Evolutionary conservation across 306 rosid genomes (phyloP).

Genomic region (Prunus mongolica): DNA sequence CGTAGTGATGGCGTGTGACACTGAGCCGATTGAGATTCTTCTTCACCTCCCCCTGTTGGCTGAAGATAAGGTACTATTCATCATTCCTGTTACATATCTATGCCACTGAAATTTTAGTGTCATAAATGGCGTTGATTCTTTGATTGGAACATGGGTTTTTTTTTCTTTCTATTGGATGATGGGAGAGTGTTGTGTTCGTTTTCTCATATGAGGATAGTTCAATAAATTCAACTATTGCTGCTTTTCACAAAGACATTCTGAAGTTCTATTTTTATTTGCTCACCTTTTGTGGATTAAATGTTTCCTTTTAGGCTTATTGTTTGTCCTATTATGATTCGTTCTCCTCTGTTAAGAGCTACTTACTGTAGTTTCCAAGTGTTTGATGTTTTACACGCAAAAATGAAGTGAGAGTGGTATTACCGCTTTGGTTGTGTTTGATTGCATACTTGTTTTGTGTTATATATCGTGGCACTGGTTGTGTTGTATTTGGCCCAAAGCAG

Average conservation of each 20-base stretch:
- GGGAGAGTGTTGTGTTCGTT: neutral
- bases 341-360: neutral
- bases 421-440: neutral
- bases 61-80: slow-evolving; percentile 71
- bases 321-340: neutral
- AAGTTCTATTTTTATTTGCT: neutral
- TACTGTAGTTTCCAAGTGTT: neutral
- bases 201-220: neutral
- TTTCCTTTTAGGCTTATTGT: neutral
- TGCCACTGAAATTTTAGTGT: neutral
- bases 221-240: neutral
- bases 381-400: neutral
- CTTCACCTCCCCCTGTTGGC: slow-evolving; percentile 87
- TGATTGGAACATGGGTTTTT: neutral
- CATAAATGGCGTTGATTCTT: neutral
- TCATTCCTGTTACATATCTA: no score
- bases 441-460: neutral
- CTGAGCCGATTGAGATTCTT: slow-evolving; percentile 90
- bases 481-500: neutral
- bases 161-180: neutral
- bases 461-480: no score
- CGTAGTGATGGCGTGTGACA: slow-evolving; percentile 81
- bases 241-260: neutral
- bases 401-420: neutral
- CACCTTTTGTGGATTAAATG: neutral